Evolutionary conservation across 192 early-diverging fungal species (phyloP).

Genomic region (Backusella mclennaniae): DNA sequence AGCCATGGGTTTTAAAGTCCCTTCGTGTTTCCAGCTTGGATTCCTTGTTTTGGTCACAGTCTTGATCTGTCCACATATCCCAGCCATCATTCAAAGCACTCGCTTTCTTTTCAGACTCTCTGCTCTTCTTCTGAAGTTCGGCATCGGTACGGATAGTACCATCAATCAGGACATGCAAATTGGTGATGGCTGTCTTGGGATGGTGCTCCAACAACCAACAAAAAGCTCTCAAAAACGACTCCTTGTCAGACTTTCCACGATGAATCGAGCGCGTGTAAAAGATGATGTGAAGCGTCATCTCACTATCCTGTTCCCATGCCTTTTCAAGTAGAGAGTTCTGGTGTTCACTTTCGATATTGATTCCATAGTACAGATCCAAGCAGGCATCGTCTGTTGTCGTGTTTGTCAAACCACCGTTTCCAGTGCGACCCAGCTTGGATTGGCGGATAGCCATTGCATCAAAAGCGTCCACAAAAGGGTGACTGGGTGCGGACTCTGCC

Average conservation of each 20-base stretch:
- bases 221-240: conserved; percentile 30
- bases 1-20: conserved; percentile 31
- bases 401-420: conserved; percentile 34
- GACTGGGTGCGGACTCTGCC: background rate
- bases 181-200: conserved; percentile 36
- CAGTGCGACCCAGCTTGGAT: conserved; percentile 22
- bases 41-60: background rate
- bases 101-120: background rate
- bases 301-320: conserved; percentile 25
- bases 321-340: background rate
- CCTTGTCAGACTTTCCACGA: conserved; percentile 35
- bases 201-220: conserved; percentile 38
- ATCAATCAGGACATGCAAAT: conserved; percentile 32
- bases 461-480: conserved; percentile 13
- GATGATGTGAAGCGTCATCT: conserved; percentile 35
- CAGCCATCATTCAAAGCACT: conserved; percentile 13
- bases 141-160: conserved; percentile 9
- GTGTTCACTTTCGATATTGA: conserved; percentile 5
- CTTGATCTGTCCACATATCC: conserved; percentile 1
- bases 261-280: conserved; percentile 40
- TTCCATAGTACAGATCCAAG: conserved; percentile 37
- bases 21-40: background rate
- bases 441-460: background rate
- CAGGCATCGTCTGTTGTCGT: conserved; percentile 25
- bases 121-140: background rate